phyloP scores from a whole-genome alignment of 2,329 filamentous ascomycete species.

The Fusarium xyrophilum region DNA sequence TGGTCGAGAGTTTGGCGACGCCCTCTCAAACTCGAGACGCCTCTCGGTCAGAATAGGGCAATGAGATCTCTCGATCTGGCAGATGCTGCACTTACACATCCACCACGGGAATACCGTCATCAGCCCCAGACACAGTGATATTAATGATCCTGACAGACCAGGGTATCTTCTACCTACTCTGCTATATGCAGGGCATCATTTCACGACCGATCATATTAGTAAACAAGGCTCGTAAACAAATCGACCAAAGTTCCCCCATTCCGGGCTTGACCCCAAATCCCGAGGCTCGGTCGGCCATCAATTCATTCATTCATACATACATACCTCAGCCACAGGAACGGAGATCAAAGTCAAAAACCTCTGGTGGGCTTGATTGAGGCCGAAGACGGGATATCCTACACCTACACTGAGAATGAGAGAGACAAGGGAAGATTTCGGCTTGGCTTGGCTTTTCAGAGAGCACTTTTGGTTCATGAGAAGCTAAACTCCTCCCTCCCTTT shows the following conservation, averaged over 20 bases:
- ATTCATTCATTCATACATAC: neutral
- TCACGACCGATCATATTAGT: neutral
- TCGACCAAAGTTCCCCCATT: neutral
- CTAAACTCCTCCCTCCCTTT: constrained; percentile 11
- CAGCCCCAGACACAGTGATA: neutral
- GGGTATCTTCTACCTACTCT: neutral
- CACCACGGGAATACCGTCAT: neutral
- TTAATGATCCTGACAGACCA: neutral
- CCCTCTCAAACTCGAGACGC: neutral
- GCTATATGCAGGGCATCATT: neutral
- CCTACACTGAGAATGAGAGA: too few relatives aligned
- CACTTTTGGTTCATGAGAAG: neutral
- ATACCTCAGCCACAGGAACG: constrained; percentile 35
- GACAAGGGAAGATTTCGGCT: too few relatives aligned
- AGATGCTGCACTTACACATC: neutral
- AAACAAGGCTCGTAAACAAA: neutral
- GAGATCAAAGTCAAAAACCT: constrained; percentile 37
- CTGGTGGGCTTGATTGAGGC: neutral
- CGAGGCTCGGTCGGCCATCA: neutral
- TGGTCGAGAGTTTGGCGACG: neutral
- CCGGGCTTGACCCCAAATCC: neutral
- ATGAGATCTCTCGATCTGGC: neutral
- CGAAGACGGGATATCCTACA: neutral
- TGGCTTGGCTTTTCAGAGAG: constrained; percentile 9
- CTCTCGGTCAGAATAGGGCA: neutral